Evolutionary conservation across 2,329 filamentous ascomycete genomes (phyloP).

Genomic region (Neospermospora avenae): DNA sequence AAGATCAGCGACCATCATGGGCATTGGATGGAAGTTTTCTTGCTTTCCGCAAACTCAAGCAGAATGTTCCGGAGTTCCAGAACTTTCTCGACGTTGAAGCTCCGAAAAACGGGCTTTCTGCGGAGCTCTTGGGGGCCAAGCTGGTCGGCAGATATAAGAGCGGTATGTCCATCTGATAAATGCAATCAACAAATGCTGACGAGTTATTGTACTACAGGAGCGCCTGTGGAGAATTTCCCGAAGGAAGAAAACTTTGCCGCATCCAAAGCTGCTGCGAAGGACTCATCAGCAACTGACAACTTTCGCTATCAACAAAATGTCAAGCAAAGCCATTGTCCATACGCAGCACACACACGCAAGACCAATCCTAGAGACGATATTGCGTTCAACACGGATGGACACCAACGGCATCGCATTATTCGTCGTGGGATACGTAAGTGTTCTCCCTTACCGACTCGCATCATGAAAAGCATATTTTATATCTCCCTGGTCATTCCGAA

Average conservation of each 20-base stretch:
- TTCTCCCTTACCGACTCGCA: not conserved
- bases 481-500: not conserved
- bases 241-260: slow-evolving; percentile 35
- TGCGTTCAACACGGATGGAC: slow-evolving; percentile 31
- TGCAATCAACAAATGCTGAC: not conserved
- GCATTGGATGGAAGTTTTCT: slow-evolving; percentile 44
- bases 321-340: slow-evolving; percentile 40
- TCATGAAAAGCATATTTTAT: not conserved
- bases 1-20: slow-evolving; percentile 36
- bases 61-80: slow-evolving; percentile 45
- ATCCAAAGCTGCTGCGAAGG: slow-evolving; percentile 14
- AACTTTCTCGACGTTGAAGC: slow-evolving; percentile 35
- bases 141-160: slow-evolving; percentile 44
- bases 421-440: slow-evolving; percentile 42
- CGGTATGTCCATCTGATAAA: slow-evolving; percentile 1
- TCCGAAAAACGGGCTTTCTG: slow-evolving; percentile 31
- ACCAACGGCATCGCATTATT: slow-evolving; percentile 38
- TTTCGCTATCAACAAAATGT: slow-evolving; percentile 14
- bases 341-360: slow-evolving; percentile 46
- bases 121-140: slow-evolving; percentile 41
- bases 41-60: slow-evolving; percentile 42
- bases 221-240: slow-evolving; percentile 35
- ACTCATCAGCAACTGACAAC: not conserved
- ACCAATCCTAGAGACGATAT: slow-evolving; percentile 40
- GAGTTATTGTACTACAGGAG: slow-evolving; percentile 25